Base-by-base conservation (phyloP, 768 basidiomycete species). In the Gymnopilus dilepis region DNA sequence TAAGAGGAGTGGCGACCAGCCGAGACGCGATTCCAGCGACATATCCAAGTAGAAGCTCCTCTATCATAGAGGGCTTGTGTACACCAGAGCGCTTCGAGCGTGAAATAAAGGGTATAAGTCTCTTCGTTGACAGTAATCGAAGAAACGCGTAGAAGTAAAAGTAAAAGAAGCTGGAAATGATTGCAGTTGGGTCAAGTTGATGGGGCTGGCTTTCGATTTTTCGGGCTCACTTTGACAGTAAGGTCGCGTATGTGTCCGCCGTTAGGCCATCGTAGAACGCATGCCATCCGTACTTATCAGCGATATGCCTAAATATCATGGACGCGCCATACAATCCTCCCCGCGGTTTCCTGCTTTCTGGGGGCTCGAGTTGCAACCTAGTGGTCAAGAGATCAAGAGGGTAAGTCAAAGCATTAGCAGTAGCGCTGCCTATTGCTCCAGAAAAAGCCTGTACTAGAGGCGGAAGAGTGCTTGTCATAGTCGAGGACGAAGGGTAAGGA, bases 351-450 rank as follows among this genome's bases (percentile, higher is more conserved):
- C 67, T 68, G 58, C 69, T 63, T 31, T 67, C 22, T 8, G 73
- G 73, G 11, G 73, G 64, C 34, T 77, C 70, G 21, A 80, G 73
- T 67, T 84, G 83, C 7, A 85, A 71, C 28, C 82, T 76, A 1
- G 85, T 85, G 0, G 81, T 80, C 9, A 85, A 78, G n/a, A 87
- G 77, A 67, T 87, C 85, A 5, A 89, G 77, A 1, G 87, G 86
- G 62, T 86, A 89, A 0, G 81, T 78, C 30, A 85, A 63, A 0
- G 79, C 71, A 64, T 85, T 86, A 0, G 85, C 84, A 6, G 82
- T 72, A 1, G 83, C 83, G 61, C 83, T 84, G 12, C 84, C 86
- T 41, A 86, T 73, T 1, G 83, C 80, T 2, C 86, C 86, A 5
- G 85, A 83, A 59, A 81, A 75, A 0, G 86, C 86, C 65, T 88